These are phyloP conservation scores for Medicago lupulina DNA, from an alignment of 306 rosid species.

Conservation along the genomic window DNA sequence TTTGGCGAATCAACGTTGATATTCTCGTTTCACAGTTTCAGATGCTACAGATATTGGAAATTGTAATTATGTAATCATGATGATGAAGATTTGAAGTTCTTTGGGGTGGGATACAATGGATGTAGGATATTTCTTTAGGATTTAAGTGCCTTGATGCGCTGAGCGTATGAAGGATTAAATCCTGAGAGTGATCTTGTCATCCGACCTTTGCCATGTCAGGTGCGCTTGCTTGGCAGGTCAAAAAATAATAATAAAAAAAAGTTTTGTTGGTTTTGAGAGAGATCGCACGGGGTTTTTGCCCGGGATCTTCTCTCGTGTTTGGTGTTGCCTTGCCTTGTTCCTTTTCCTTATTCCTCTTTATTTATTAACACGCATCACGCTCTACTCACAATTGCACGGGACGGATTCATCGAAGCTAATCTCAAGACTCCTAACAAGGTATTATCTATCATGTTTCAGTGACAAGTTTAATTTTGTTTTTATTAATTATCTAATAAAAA, in stretches of 20 bases:
- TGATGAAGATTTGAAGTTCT: background rate
- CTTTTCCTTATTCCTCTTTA: conserved; percentile 36
- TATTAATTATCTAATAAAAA: no score
- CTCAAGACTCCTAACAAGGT: conserved; percentile 35
- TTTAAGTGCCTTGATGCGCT: conserved; percentile 8
- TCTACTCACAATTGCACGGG: background rate
- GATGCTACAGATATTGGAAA: background rate
- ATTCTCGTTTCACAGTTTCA: rapidly evolving
- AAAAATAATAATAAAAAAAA: conserved; percentile 55
- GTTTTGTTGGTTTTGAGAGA: conserved; percentile 57
- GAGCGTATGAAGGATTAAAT: conserved; percentile 20
- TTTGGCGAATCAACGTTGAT: no score
- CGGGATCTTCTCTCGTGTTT: conserved; percentile 74
- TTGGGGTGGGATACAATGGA: conserved; percentile 44
- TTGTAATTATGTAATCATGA: conserved; percentile 22
- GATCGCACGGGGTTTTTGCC: conserved; percentile 84
- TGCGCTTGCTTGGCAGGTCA: conserved; percentile 99
- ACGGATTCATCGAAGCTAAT: conserved; percentile 20
- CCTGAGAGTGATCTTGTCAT: conserved; percentile 66
- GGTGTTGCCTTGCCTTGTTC: conserved; percentile 47
- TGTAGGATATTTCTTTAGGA: conserved; percentile 56
- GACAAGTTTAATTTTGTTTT: background rate
- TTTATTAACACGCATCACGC: background rate
- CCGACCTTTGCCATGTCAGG: conserved; percentile 99
- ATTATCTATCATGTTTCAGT: conserved; percentile 23